phyloP scores from a whole-genome alignment of 305 asterid genomes.

The Ilex paraguariensis region DNA sequence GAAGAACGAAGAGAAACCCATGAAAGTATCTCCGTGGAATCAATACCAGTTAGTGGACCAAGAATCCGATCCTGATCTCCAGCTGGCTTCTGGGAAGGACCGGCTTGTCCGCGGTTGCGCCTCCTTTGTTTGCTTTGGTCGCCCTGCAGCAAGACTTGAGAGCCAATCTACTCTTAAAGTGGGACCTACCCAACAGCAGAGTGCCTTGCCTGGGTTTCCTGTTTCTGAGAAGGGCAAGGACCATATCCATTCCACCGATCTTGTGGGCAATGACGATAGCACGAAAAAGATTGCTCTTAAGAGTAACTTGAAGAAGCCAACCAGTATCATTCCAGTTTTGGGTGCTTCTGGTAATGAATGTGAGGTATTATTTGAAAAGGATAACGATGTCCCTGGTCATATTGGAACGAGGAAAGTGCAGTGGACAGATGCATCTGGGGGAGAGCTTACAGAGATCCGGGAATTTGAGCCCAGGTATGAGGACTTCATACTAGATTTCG shows the following conservation, averaged over 20 bases:
- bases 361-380: conserved; percentile 27
- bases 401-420: conserved; percentile 67
- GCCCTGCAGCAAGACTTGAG: conserved; percentile 60
- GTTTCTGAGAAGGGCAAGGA: conserved; percentile 35
- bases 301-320: conserved; percentile 77
- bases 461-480: conserved; percentile 84
- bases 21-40: conserved; percentile 95
- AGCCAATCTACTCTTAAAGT: conserved; percentile 59
- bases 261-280: conserved; percentile 28
- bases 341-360: conserved; percentile 28
- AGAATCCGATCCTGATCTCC: conserved; percentile 70
- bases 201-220: conserved; percentile 33
- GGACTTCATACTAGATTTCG: conserved; percentile 1
- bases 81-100: conserved; percentile 84
- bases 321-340: conserved; percentile 22
- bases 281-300: conserved; percentile 35
- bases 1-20: conserved; percentile 80
- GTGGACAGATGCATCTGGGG: conserved; percentile 77
- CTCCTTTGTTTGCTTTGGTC: conserved; percentile 78
- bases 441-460: conserved; percentile 72
- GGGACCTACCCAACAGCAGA: conserved; percentile 56
- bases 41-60: conserved; percentile 94
- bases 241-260: conserved; percentile 24
- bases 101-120: conserved; percentile 66
- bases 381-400: conserved; percentile 29